Base-by-base conservation (phyloP, 2,329 filamentous ascomycete genomes). In the Curvularia verruculosa region DNA sequence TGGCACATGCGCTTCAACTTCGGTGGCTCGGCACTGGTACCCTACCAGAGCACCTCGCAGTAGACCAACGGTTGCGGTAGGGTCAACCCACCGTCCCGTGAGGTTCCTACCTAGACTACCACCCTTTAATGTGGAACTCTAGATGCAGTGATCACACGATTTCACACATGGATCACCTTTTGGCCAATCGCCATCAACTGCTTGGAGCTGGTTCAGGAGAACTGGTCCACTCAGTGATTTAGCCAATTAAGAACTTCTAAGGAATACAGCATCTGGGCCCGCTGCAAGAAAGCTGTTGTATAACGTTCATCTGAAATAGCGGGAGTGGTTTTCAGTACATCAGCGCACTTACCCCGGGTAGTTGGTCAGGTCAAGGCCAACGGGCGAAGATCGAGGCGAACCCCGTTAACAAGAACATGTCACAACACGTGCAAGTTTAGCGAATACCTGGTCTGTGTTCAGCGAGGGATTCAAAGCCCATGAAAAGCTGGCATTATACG, bases 21-120 rank as follows among this genome's bases (percentile, higher is more conserved):
- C 26, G 52, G 45, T 26, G 39, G 56, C 40, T 15, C 41, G 54
- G 44, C 21, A 24, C 28, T 53, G 62, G 64, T 56, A 65, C 62
- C 53, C 62, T 66, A 66, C 26, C 44, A 58, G 47, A 51, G 52
- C 46, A 44, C 47, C 44, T 49, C 56, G 50, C 60, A 60, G 54
- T 64, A 64, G 62, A 21, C 47, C 49, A 65, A 64, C 64, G 60
- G 60, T 56, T 48, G 49, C 60, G 59, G 56, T 59, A 28, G 24
- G 34, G 48, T 51, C 21, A n/a, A 48, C 43, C 12, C 50, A 50
- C 28, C 53, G 43, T 48, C 24, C 52, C 39, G 49, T 31, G 34
- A 52, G 31, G 36, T 47, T 51, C 37, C 19, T 18, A 36, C 21
- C 34, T 37, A 26, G 48, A 37, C 29, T 49, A 43, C 26, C 41